Evolutionary conservation across 164 flowering plant genomes (phyloP), one percentile per base, ranked within the genome.

Genomic region (Chimonanthus praecox): DNA sequence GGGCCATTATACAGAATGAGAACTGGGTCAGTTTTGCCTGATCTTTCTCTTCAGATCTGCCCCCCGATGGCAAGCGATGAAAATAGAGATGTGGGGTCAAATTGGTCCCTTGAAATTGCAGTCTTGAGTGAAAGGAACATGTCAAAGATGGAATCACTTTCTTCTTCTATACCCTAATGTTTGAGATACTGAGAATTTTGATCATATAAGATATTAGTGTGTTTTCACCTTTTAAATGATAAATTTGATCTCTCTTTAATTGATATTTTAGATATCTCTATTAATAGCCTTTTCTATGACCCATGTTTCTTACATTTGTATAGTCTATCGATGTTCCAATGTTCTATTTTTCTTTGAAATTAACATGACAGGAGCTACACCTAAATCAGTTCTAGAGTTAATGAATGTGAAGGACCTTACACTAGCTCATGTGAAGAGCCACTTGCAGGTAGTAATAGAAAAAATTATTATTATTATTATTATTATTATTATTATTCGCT

Each of bases 351-450:
- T 46, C 8, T 15, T 54, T 73, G 71, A 66, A 45, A n/a, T 72
- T 48, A 10, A 49, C n/a, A 20, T 70, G 64, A 69, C 87, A 92
- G 97, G 97, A 76, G 97, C 97, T 79, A 92, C 95, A 50, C 97
- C 97, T 62, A 92, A 92, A 80, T 92, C 95, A 9, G 97, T 92
- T 6, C 77, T 92, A 72, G 97, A 92, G 87, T 61, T 92, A 78
- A 92, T 92, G 97, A 89, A 92, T 87, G 97, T 90, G 74, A 92
- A 92, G 84, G 97, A 92, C 83, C 88, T 92, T 79, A 92, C 97
- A 74, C 86, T 92, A 80, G 97, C 97, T 75, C 97, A 92, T 80
- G 97, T 92, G 73, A 92, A 92, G 87, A 90, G 95, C 73, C 97
- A 92, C 77, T 86, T 92, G 78, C 95, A 92, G 94, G 97, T 92